Conservation (phyloP, 768 basidiomycete species). For the Coprinellus aureogranulatus region DNA sequence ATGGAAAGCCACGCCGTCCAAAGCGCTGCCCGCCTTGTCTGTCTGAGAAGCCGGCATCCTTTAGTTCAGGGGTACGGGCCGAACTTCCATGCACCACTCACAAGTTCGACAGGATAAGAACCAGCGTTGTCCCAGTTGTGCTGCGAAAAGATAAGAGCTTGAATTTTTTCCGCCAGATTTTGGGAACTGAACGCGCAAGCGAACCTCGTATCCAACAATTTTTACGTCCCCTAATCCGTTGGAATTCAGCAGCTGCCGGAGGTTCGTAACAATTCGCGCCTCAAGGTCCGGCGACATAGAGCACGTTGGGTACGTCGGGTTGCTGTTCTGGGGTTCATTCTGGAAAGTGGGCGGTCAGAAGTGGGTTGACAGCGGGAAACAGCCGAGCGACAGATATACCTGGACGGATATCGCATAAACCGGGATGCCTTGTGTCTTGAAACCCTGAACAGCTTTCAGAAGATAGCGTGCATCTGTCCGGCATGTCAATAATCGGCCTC, state of each 20-base stretch:
- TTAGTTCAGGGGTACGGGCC: neutral
- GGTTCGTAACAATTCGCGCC: conserved; percentile 53
- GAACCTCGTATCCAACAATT: conserved; percentile 54
- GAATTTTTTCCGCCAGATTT: neutral
- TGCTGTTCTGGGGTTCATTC: conserved; percentile 56
- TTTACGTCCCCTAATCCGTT: conserved; percentile 59
- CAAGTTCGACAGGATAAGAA: conserved; percentile 56
- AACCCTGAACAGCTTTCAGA: conserved; percentile 69
- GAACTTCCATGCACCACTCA: conserved; percentile 8
- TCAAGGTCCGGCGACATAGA: conserved; percentile 53
- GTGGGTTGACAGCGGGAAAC: neutral
- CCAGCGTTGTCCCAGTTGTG: conserved; percentile 75
- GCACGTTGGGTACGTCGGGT: conserved; percentile 69
- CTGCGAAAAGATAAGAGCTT: conserved; percentile 19
- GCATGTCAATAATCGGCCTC: neutral
- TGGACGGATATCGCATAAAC: conserved; percentile 66
- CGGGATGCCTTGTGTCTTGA: conserved; percentile 56
- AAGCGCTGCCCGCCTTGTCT: conserved; percentile 53
- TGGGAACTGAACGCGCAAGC: neutral
- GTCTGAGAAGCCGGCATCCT: conserved; percentile 32
- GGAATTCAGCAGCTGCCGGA: conserved; percentile 59
- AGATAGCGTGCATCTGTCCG: conserved; percentile 66
- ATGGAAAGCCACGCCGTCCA: conserved; percentile 69
- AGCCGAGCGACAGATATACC: conserved; percentile 10
- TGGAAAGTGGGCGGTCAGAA: conserved; percentile 6